Conservation (phyloP, 306 rosid genomes). For the Boehmeria nivea region DNA sequence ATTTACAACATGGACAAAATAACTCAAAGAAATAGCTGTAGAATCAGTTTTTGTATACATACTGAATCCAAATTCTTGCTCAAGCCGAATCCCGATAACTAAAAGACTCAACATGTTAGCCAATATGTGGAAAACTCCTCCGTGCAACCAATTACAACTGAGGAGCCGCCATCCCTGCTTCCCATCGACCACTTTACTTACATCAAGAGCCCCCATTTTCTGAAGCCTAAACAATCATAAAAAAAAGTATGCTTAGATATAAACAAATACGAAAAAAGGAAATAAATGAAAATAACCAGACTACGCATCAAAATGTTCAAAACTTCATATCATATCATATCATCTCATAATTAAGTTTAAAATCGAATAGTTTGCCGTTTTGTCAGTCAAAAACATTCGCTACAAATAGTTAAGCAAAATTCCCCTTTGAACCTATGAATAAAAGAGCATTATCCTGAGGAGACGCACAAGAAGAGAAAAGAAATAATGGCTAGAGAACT, state of each 20-base stretch:
- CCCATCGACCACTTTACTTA: constrained; percentile 48
- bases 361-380: too few relatives aligned
- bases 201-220: constrained; percentile 94
- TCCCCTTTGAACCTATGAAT: too few relatives aligned
- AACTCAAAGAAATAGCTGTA: constrained; percentile 3
- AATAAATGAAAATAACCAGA: background rate
- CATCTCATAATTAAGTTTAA: too few relatives aligned
- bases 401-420: too few relatives aligned
- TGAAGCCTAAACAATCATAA: constrained; percentile 47
- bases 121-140: constrained; percentile 75
- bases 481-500: too few relatives aligned
- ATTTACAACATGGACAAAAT: background rate
- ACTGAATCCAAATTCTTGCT: constrained; percentile 97
- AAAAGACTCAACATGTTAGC: constrained; percentile 91
- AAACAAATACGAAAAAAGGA: background rate
- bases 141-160: constrained; percentile 90
- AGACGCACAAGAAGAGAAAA: background rate
- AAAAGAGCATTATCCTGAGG: too few relatives aligned
- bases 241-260: background rate
- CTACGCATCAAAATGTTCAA: background rate
- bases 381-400: too few relatives aligned
- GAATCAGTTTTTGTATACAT: constrained; percentile 23
- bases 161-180: constrained; percentile 93
- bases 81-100: constrained; percentile 87
- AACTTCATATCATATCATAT: background rate